Evolutionary conservation across 1,284 basidiomycete species (phyloP), one percentile per base, ranked within the genome.

Genomic region (Naganishia sp.): DNA sequence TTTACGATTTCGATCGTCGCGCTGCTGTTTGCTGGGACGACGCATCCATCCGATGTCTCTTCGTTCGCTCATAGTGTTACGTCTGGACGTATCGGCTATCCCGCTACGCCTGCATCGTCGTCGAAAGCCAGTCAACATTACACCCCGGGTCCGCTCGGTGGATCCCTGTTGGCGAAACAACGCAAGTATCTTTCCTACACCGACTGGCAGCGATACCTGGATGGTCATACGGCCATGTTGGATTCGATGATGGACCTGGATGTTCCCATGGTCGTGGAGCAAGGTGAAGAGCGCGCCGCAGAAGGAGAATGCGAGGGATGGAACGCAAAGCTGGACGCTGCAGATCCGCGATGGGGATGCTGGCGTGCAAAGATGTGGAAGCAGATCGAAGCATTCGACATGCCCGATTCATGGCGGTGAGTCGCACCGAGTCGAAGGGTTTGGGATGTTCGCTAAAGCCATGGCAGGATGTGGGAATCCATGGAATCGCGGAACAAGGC

Each of bases 331-430:
- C 25, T 52, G n/a, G 46, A 45, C 13, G 33, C 42, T 9, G 55
- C 36, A 15, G 55, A 65, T n/a, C n/a, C 42, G 36, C 2, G 46
- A 4, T 60, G 55, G 49, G 56, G 60, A 15, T 46, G 66, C 53
- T 67, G 66, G 66, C 45, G 66, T 15, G 66, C 60, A 6, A 63
- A 44, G 43, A 56, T 63, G 61, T 53, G 48, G 39, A 21, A 33
- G 5, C 66, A 67, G 43, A 53, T 67, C 11, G 49, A 57, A 4
- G 36, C 36, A 4, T 67, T 63, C n/a, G 55, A 57, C 11, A 53
- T 63, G 43, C 46, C 60, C 2, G 60, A 64, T 21, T 49, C 60
- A 11, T 55, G 55, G 36, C 44, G 55, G 66, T 61, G 16, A 65
- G 54, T 53, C 25, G 23, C n/a, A 28, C 21, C 25, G 11, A 16